Evolutionary conservation across 192 early-diverging fungal genomes (phyloP).

Genomic region (Dispira parvispora): DNA sequence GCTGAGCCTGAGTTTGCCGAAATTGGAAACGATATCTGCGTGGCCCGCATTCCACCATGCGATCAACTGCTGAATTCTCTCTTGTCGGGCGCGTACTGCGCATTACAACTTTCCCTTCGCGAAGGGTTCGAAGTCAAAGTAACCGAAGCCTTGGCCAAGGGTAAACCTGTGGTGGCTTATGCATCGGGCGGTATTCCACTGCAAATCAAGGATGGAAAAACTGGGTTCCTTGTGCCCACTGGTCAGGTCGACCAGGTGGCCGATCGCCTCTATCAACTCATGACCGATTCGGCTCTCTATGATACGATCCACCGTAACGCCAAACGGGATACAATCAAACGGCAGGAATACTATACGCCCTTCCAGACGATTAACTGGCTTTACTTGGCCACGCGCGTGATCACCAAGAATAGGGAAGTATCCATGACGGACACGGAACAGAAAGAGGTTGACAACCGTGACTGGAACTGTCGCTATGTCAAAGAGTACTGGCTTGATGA

Average conservation of each 20-base stretch:
- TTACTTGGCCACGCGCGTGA: conserved; percentile 41
- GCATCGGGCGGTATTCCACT: conserved; percentile 61
- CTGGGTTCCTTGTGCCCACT: conserved; percentile 48
- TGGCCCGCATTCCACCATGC: conserved; percentile 49
- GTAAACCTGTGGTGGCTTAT: conserved; percentile 48
- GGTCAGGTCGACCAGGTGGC: conserved; percentile 42
- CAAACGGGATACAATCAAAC: conserved; percentile 32
- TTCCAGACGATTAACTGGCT: conserved; percentile 62
- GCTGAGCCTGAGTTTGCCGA: conserved; percentile 26
- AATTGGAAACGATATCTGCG: conserved; percentile 37
- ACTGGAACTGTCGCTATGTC: conserved; percentile 10
- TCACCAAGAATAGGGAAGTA: conserved; percentile 14
- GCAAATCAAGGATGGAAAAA: conserved; percentile 49
- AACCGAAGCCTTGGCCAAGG: conserved; percentile 54
- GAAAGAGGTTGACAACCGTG: neutral
- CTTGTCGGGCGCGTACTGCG: conserved; percentile 49
- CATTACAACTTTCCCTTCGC: conserved; percentile 58
- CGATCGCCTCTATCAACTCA: conserved; percentile 36
- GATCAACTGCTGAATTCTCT: conserved; percentile 65
- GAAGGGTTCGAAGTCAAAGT: conserved; percentile 82
- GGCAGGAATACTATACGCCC: conserved; percentile 47
- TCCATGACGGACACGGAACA: conserved; percentile 1
- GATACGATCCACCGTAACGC: conserved; percentile 22
- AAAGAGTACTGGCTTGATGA: conserved; percentile 13
- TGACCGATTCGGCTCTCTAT: conserved; percentile 34